A percentile compares a stretch with the other conserved stretches of the same genome.
Conservation (phyloP, 371 early-diverging fungal genomes). For the Apophysomyces elegans region DNA sequence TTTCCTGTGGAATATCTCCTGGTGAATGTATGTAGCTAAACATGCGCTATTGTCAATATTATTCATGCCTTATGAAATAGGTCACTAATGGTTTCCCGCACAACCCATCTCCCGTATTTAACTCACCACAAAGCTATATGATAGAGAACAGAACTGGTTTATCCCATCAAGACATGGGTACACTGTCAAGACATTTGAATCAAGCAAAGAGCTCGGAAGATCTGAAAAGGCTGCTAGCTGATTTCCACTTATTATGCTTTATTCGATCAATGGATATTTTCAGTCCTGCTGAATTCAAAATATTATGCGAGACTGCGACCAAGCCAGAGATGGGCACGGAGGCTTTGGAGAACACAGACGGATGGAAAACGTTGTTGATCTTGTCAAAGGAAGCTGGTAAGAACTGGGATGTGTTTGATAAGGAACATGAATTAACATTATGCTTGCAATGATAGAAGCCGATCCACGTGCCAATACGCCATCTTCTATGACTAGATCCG, state of each 20-base stretch:
- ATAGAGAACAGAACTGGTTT: constrained; percentile 74
- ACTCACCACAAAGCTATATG: constrained; percentile 41
- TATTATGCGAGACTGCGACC: constrained; percentile 57
- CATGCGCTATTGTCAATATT: constrained; percentile 4
- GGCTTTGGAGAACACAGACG: constrained; percentile 51
- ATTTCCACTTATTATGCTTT: constrained; percentile 86
- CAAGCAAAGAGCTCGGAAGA: constrained; percentile 33
- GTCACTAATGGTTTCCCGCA: constrained; percentile 95
- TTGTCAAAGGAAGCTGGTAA: constrained; percentile 66
- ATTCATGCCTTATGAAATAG: constrained; percentile 41
- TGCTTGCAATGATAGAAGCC: constrained; percentile 11
- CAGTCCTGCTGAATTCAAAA: constrained; percentile 57
- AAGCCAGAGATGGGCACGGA: constrained; percentile 47
- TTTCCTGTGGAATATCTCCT: constrained; percentile 97
- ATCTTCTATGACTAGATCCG: constrained; percentile 25
- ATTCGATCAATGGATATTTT: constrained; percentile 58
- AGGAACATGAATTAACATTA: neutral
- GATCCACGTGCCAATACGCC: constrained; percentile 22
- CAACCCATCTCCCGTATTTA: constrained; percentile 78
- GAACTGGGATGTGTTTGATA: constrained; percentile 14
- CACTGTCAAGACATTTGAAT: constrained; percentile 62
- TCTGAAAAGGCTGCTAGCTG: constrained; percentile 59
- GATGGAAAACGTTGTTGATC: constrained; percentile 83
- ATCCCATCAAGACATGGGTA: constrained; percentile 30
- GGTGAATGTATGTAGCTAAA: constrained; percentile 77